Conservation (phyloP, 1,139 yeast genomes). For the Blastobotrys petasosporus region DNA sequence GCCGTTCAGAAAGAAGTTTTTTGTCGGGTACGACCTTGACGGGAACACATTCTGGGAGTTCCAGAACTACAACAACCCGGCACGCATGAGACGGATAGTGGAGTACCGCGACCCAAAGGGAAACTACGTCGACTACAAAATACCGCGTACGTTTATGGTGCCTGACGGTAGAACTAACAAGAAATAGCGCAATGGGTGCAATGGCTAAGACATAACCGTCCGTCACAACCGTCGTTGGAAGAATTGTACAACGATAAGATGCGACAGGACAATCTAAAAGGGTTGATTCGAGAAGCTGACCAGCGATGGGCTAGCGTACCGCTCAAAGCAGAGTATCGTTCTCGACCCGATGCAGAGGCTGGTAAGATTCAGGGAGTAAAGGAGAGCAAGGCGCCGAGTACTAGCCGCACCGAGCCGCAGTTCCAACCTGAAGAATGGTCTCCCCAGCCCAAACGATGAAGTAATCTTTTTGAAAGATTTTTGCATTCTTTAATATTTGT, state of each 20-base stretch:
- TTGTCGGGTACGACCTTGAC: constrained; percentile 60
- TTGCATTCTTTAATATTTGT: too few species aligned
- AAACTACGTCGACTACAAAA: constrained; percentile 38
- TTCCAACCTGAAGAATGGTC: constrained; percentile 13
- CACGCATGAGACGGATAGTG: constrained; percentile 37
- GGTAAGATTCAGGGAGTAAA: background rate
- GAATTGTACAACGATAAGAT: constrained; percentile 56
- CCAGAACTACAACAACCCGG: constrained; percentile 38
- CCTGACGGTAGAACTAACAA: background rate
- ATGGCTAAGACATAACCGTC: constrained; percentile 67
- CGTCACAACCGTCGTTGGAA: constrained; percentile 51
- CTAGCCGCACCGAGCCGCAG: background rate
- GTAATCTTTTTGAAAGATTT: too few species aligned
- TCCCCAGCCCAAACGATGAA: constrained; percentile 4
- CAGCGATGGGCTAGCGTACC: constrained; percentile 47
- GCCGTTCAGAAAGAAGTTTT: constrained; percentile 53
- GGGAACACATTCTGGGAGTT: constrained; percentile 88
- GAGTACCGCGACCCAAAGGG: constrained; percentile 33
- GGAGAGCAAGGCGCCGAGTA: background rate
- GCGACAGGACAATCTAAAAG: constrained; percentile 50
- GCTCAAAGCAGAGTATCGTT: constrained; percentile 21
- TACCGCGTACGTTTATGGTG: constrained; percentile 29
- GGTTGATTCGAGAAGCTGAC: constrained; percentile 56
- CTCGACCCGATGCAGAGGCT: background rate
- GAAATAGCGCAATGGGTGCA: constrained; percentile 63